Base-by-base conservation (phyloP, 2,329 filamentous ascomycete genomes). In the Canariomyces notabilis region DNA sequence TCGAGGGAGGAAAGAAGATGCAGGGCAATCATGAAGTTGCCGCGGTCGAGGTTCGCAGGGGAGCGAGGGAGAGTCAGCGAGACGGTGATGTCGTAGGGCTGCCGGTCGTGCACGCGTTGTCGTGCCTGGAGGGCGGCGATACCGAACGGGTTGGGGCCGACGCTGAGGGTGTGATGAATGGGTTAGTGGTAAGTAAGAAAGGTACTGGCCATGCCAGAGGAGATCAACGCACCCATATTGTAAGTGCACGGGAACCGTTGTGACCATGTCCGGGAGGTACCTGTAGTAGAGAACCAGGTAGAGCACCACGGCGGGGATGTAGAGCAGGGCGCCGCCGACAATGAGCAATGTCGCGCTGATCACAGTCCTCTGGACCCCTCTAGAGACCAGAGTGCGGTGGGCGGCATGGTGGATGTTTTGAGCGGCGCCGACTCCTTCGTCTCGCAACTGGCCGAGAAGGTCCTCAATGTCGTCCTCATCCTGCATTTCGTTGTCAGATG, bases 11-110 rank as follows among this genome's bases (percentile, higher is more conserved):
- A 74, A 74, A 40, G 87, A 75, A 95, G 77, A 50, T 81, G 77
- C 14, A 95, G 70, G 37, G 87, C 83, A 15, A 97, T 71, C 93
- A 98, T 98, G 73, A 96, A 97, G 68, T 97, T 97, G 21, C 93
- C 93, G 12, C 79, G 77, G 2, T 77, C 77, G 18, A 86, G 68
- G 59, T 98, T 98, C 2, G 75, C 67, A 0, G 80, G 82, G 2
- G 88, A 93, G 33, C 84, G 82, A 15, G 93, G 93, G 52, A 98
- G 73, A 3, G 79, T 76, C 23, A 98, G 74, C 18, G 80, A 73
- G 1, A 97, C 74, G 5, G 78, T 75, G 34, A 98, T 77, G 64
- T 97, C 89, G 72, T 98, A 98, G 38, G 83, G 76, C 64, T 96
- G 91, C 37, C 79, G 74, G 15, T 80, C 72, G 55, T 85, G 80